phyloP scores from a whole-genome alignment of 306 rosid genomes.

The Trifolium repens region DNA sequence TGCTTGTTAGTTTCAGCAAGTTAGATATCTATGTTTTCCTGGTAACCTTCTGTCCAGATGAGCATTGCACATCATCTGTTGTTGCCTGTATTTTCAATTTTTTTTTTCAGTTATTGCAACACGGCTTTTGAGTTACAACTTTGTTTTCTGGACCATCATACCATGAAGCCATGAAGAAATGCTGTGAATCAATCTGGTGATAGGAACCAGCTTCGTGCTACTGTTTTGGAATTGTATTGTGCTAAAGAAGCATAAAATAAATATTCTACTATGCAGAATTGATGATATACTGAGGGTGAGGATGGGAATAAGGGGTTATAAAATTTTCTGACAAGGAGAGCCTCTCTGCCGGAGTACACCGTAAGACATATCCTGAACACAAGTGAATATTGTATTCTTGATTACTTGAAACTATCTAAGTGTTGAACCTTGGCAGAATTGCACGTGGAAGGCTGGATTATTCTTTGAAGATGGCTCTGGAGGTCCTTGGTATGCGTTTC shows the following conservation, averaged over 20 bases:
- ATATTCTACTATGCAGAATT: slow-evolving; percentile 73
- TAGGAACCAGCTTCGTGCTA: slow-evolving; percentile 73
- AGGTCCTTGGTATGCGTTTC: not conserved
- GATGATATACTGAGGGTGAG: not conserved
- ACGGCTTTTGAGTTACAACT: slow-evolving; percentile 5
- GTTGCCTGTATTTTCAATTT: not conserved
- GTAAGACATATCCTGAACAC: not conserved
- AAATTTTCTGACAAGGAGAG: not conserved
- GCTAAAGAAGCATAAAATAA: slow-evolving; percentile 69
- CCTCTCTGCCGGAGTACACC: not conserved
- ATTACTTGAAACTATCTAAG: not conserved
- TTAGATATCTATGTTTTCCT: not conserved
- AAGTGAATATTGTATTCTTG: not conserved
- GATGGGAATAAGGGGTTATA: not conserved
- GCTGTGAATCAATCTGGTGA: slow-evolving; percentile 62
- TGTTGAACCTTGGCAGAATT: not conserved
- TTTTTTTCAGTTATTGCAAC: not conserved
- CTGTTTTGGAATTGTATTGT: slow-evolving; percentile 70
- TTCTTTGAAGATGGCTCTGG: not conserved
- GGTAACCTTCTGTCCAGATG: not conserved
- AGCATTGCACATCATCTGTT: not conserved
- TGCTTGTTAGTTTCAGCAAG: slow-evolving; percentile 16
- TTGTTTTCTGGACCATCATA: not conserved
- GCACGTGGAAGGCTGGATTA: not conserved
- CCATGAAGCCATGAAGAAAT: not conserved